Evolutionary conservation across 23 red algal genomes (phyloP), one percentile per base, ranked within the genome.

Genomic region (Gracilaria gracilis): DNA sequence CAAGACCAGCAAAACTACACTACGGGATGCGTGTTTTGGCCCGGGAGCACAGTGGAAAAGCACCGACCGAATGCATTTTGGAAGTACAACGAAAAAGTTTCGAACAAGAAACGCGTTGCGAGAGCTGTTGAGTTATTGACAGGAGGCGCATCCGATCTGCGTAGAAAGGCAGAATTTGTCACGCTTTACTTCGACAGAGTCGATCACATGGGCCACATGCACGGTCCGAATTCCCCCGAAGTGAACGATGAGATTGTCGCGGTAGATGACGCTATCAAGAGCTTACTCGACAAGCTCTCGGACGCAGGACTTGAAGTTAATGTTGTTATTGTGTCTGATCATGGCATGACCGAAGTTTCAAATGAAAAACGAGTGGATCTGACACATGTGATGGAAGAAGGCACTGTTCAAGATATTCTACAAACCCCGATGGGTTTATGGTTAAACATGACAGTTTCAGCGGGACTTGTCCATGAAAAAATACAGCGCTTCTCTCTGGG

Each of bases 131-230:
- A 88, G 39, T 55, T 75, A 57, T 38, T 95, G 39, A 57, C 61
- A 74, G 79, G 85, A 21, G 66, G 70, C 13, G 73, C 70, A 50
- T 31, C 28, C 9, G 80, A 85, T 78, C 57, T 82, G 4, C 25
- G 54, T 66, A 64, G 83, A 25, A 76, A 61, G 19, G 86, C 75
- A 21, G 32, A 83, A 21, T 91, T 96, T 39, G 82, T 92, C 28
- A 82, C 94, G 29, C 39, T 96, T 9, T 96, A 96, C 67, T 92
- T 96, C 28, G 84, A 93, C 28, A 40, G 31, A 23, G 94, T 96
- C 9, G 94, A 96, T 79, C 80, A 88, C 61, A 53, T 27, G 35
- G 94, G 94, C n/a, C 94, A 96, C 57, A 53, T 82, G 46, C 79
- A 91, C 46, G 94, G 94, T 11, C 94, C 94, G 4, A 40, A 91